A percentile compares a stretch with the other conserved stretches of the same genome.
These are phyloP conservation scores for Apodospora peruviana DNA, from an alignment of 495 filamentous ascomycete species.

Conservation along the genomic window DNA sequence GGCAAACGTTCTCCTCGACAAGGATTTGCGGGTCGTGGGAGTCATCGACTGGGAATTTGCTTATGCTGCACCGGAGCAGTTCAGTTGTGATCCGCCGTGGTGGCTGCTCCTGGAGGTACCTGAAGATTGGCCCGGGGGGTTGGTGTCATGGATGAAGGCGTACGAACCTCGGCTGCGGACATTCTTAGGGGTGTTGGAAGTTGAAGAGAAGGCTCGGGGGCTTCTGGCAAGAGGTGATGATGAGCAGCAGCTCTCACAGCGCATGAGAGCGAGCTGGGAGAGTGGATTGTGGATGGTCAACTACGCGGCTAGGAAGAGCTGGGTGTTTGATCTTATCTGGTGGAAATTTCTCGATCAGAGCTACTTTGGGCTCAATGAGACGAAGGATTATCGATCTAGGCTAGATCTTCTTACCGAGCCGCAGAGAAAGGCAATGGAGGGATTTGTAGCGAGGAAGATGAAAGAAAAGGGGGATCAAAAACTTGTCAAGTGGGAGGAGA, in stretches of 20 bases:
- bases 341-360: slow-evolving; percentile 19
- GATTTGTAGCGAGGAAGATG: not conserved
- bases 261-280: slow-evolving; percentile 20
- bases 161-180: not conserved
- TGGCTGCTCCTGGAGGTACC: slow-evolving; percentile 31
- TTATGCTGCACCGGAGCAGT: slow-evolving; percentile 29
- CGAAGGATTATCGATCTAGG: not conserved
- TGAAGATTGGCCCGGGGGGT: slow-evolving; percentile 5
- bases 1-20: slow-evolving; percentile 18
- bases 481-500: too few relatives aligned
- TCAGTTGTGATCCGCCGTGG: slow-evolving; percentile 29
- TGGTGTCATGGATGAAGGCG: not conserved
- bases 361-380: slow-evolving; percentile 12
- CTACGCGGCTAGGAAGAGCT: slow-evolving; percentile 25
- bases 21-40: slow-evolving; percentile 7
- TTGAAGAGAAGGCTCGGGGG: not conserved
- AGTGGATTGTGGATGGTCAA: slow-evolving; percentile 23
- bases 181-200: not conserved
- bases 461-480: too few relatives aligned
- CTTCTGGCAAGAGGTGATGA: not conserved
- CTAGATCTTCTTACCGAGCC: not conserved
- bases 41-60: slow-evolving; percentile 33
- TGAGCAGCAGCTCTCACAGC: not conserved
- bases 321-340: slow-evolving; percentile 23
- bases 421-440: not conserved